Percentiles rank a stretch among this genome's conserved stretches.
Evolutionary conservation across 2,329 filamentous ascomycete genomes (phyloP).

Genomic region (Cercospora brassicicola): DNA sequence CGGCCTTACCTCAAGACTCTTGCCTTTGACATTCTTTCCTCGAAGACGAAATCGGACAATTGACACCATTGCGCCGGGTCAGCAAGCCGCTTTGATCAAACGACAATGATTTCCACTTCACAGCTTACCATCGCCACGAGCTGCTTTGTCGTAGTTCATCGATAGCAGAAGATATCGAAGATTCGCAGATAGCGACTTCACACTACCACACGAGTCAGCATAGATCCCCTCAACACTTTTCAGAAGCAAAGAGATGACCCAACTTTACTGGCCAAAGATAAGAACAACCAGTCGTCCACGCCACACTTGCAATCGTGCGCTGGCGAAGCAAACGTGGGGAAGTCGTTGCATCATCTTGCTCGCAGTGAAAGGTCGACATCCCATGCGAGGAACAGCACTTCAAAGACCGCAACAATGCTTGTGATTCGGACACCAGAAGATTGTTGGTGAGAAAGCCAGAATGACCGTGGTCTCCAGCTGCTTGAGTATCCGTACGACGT

Average conservation of each 20-base stretch:
- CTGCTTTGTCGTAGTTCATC: conserved; percentile 52
- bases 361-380: conserved; percentile 45
- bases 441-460: conserved; percentile 49
- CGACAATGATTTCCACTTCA: too few relatives aligned
- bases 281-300: conserved; percentile 21
- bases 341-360: conserved; percentile 47
- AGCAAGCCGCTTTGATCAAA: not conserved
- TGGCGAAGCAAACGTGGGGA: conserved; percentile 50
- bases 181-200: conserved; percentile 41
- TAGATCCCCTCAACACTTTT: not conserved
- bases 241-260: not conserved
- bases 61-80: conserved; percentile 49
- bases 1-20: conserved; percentile 43
- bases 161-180: conserved; percentile 49
- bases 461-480: conserved; percentile 45
- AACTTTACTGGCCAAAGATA: not conserved
- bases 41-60: conserved; percentile 55
- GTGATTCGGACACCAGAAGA: conserved; percentile 36
- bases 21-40: conserved; percentile 65
- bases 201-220: conserved; percentile 6
- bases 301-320: conserved; percentile 42
- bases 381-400: conserved; percentile 46
- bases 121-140: conserved; percentile 57
- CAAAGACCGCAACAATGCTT: conserved; percentile 49
- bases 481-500: conserved; percentile 38